Evolutionary conservation across 2,329 filamentous ascomycete genomes (phyloP).

Genomic region (Penicillium aurantiogriseum): DNA sequence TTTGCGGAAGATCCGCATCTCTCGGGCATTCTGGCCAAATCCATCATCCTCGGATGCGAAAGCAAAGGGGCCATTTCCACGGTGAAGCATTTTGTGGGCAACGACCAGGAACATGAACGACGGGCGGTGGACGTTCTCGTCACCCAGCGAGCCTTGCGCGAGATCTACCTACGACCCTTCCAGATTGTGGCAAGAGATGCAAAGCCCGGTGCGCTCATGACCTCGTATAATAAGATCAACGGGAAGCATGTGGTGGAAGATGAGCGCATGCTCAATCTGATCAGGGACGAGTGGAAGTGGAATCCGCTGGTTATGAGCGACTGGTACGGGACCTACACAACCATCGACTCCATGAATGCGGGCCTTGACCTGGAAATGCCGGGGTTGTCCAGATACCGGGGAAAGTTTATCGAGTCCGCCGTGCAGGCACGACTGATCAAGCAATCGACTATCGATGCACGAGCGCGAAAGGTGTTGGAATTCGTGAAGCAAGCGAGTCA

Average conservation of each 20-base stretch:
- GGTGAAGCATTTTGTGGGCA: conserved; percentile 59
- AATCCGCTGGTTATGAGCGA: conserved; percentile 37
- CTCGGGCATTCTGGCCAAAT: conserved; percentile 20
- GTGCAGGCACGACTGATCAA: conserved; percentile 31
- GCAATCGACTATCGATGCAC: conserved; percentile 25
- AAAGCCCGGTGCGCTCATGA: conserved; percentile 54
- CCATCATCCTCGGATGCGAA: conserved; percentile 62
- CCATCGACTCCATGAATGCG: conserved; percentile 22
- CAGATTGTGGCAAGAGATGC: conserved; percentile 55
- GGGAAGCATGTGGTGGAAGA: conserved; percentile 40
- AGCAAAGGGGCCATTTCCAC: conserved; percentile 68
- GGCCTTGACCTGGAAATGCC: conserved; percentile 31
- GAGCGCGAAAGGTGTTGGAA: conserved; percentile 34
- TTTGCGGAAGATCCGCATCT: conserved; percentile 30
- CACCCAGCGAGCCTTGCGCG: conserved; percentile 51
- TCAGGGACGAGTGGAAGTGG: conserved; percentile 37
- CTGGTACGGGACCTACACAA: conserved; percentile 28
- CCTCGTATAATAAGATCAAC: conserved; percentile 53
- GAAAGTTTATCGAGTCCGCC: conserved; percentile 37
- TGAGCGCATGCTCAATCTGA: conserved; percentile 27
- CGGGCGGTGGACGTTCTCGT: conserved; percentile 32
- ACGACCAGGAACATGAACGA: conserved; percentile 37
- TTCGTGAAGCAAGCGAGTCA: conserved; percentile 29
- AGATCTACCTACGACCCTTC: conserved; percentile 60
- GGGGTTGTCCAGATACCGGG: conserved; percentile 17